Evolutionary conservation across 148 eudicot genomes (phyloP).

Genomic region (Tetragonia tetragonoides): DNA sequence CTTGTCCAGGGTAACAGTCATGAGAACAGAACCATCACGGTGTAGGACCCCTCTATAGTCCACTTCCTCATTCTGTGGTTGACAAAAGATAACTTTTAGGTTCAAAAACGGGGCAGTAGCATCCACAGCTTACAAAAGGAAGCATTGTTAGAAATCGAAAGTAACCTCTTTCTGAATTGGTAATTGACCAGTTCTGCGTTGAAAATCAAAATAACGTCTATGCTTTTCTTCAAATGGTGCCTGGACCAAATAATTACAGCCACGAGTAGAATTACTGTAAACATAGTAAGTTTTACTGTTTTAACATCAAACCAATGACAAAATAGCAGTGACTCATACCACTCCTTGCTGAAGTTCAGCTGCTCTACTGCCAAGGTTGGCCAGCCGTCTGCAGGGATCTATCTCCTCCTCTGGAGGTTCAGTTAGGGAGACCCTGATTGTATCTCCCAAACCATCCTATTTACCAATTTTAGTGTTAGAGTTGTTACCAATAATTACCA

Average conservation of each 20-base stretch:
- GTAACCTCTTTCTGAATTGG: conserved; percentile 87
- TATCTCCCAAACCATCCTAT: conserved; percentile 97
- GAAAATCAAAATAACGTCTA: conserved; percentile 91
- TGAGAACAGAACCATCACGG: conserved; percentile 99
- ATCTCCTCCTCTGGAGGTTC: conserved; percentile 97
- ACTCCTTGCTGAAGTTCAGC: conserved; percentile 87
- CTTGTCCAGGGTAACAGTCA: conserved; percentile 78
- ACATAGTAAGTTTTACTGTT: background rate
- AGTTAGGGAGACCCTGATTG: conserved; percentile 91
- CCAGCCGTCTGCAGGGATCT: conserved; percentile 93
- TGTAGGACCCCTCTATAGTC: conserved; percentile 93
- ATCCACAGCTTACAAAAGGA: background rate
- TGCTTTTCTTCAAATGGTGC: conserved; percentile 94
- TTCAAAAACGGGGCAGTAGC: background rate
- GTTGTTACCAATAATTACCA: background rate
- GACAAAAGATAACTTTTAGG: conserved; percentile 3
- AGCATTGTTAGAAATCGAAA: background rate
- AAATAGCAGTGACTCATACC: conserved; percentile 45
- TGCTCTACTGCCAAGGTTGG: conserved; percentile 84
- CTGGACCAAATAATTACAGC: conserved; percentile 35
- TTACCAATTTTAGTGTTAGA: conserved; percentile 16
- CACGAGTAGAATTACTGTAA: background rate
- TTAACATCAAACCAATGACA: conserved; percentile 5
- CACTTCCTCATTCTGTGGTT: conserved; percentile 85
- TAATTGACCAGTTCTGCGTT: conserved; percentile 85